Conservation (phyloP, 2,329 filamentous ascomycete genomes). For the Coniochaeta pulveracea region DNA sequence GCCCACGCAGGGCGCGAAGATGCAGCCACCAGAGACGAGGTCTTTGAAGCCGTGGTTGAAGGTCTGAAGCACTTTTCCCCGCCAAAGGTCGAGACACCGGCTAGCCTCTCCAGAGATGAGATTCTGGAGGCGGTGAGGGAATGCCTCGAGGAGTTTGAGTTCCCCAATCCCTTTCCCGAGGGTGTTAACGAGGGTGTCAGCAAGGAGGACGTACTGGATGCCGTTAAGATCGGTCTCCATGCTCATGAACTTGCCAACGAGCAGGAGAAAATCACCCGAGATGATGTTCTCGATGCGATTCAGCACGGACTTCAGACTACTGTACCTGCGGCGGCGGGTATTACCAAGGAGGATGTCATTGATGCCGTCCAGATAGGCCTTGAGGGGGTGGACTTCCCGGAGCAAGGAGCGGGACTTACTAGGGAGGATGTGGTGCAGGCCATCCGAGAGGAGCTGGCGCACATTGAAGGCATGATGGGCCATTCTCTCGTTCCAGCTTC, state of each 20-base stretch:
- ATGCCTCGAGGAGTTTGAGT: constrained; percentile 77
- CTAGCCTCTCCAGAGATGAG: constrained; percentile 66
- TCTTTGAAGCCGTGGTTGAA: constrained; percentile 76
- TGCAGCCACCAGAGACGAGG: constrained; percentile 66
- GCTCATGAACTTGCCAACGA: constrained; percentile 12
- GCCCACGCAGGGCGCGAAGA: constrained; percentile 53
- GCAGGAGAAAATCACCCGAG: constrained; percentile 3
- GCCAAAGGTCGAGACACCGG: constrained; percentile 58
- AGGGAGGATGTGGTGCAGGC: constrained; percentile 13
- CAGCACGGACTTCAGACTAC: constrained; percentile 10
- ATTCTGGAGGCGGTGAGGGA: constrained; percentile 75
- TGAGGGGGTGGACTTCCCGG: constrained; percentile 14
- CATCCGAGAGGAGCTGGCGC: constrained; percentile 10
- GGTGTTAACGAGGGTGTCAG: constrained; percentile 42
- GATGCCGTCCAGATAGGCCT: constrained; percentile 12
- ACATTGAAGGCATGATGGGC: background rate
- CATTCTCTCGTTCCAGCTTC: background rate
- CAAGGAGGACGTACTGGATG: constrained; percentile 51
- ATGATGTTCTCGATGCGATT: constrained; percentile 14
- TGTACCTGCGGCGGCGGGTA: constrained; percentile 7
- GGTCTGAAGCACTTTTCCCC: constrained; percentile 72
- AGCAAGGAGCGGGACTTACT: constrained; percentile 2
- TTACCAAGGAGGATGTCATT: constrained; percentile 7
- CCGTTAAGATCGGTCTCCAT: constrained; percentile 48
- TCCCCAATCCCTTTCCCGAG: constrained; percentile 50